A percentile compares a stretch with the other conserved stretches of the same genome.
Conservation (phyloP, 2,329 filamentous ascomycete species). For the Colletotrichum magnum region DNA sequence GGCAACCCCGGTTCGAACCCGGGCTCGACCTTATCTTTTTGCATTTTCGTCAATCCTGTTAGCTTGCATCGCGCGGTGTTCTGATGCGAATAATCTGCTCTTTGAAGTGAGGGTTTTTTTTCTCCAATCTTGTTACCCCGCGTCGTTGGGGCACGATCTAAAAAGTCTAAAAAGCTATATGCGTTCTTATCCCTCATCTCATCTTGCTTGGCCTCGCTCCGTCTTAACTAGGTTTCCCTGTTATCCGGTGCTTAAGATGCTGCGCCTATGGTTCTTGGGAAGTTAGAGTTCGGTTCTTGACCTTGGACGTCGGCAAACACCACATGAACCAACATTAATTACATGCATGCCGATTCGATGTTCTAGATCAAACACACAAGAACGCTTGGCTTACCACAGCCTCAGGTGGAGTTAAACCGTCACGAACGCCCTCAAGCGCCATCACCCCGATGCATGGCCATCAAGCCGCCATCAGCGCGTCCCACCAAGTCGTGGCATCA, state of each 20-base stretch:
- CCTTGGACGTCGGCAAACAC: too few species aligned
- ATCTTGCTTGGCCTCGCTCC: neutral
- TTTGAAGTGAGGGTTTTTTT: neutral
- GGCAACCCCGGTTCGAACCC: conserved; percentile 41
- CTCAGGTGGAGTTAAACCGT: too few species aligned
- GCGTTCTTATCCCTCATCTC: neutral
- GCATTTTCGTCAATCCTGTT: too few species aligned
- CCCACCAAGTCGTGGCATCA: too few species aligned
- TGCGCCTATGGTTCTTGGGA: neutral
- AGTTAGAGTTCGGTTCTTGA: neutral
- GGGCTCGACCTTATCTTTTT: conserved; percentile 29
- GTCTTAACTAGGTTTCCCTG: neutral
- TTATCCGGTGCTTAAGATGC: neutral
- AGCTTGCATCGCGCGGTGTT: neutral
- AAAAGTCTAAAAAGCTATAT: neutral
- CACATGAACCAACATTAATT: too few species aligned
- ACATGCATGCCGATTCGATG: too few species aligned
- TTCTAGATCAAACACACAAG: too few species aligned
- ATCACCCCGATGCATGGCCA: too few species aligned
- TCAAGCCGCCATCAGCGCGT: too few species aligned
- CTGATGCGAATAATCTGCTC: neutral
- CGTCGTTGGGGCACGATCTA: neutral
- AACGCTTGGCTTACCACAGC: too few species aligned
- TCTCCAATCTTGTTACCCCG: neutral
- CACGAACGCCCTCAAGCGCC: too few species aligned